Evolutionary conservation across 202 grass and related monocot species (phyloP), one percentile per base, ranked within the genome.

Genomic region (Eragrostis tef): DNA sequence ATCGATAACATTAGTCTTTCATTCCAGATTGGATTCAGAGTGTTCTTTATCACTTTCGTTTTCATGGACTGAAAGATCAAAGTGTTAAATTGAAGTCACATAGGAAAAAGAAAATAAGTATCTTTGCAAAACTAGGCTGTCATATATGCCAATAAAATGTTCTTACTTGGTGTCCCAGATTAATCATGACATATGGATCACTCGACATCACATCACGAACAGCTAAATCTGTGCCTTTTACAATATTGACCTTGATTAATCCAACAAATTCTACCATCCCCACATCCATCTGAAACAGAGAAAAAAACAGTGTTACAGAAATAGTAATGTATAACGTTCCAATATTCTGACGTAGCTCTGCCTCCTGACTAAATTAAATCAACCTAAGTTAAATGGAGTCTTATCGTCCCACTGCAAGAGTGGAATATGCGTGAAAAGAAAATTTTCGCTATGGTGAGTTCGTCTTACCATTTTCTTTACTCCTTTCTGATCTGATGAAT

Each of bases 201-300:
- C 96, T 99, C 42, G 93, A 93, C 85, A 99, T 86, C 73, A 99
- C 57, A 82, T 99, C 96, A 21, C 96, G 89, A 62, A 99, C 78
- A 78, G 92, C 96, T 86, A 99, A 79, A 87, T 99, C 88, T 70
- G 64, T 89, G 41, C 92, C 96, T 79, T 79, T 91, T 88, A 90
- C 88, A 9, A 99, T 83, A 77, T 95, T 84, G 45, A 99, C 93
- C 84, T 89, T 98, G 64, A 98, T 84, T 88, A 98, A 80, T 79
- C 96, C 96, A 63, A 99, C 81, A 64, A 99, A 99, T 85, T 99
- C 96, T 65, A 99, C 84, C 96, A 99, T 99, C n/a, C 93, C 96
- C 71, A 99, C 89, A 74, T 99, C 84, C 73, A 82, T 74, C 87
- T 91, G 78, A 72, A 90, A 86, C 14, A 31, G 7, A 26, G 12